A percentile compares a stretch with the other conserved stretches of the same genome.
Evolutionary conservation across 192 early-diverging fungal species (phyloP).

Genomic region (Obelidium mucronatum): DNA sequence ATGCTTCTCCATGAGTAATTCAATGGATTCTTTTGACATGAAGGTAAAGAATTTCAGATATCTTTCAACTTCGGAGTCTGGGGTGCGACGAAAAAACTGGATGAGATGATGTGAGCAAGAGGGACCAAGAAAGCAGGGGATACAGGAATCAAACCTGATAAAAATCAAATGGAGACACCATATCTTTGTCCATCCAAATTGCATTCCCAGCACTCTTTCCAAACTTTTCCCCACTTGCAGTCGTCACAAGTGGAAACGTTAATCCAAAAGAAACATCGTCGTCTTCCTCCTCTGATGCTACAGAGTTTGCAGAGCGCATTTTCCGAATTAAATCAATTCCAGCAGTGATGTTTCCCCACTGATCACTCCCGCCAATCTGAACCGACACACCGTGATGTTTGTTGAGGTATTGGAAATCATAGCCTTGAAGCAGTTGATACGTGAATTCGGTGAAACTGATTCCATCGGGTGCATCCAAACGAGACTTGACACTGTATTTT

Average conservation of each 20-base stretch:
- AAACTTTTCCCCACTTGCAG: constrained; percentile 93
- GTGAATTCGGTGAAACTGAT: constrained; percentile 97
- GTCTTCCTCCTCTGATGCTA: not conserved
- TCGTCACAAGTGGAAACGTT: constrained; percentile 87
- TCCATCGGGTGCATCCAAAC: constrained; percentile 80
- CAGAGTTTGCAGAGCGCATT: constrained; percentile 39
- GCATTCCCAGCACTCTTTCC: constrained; percentile 97
- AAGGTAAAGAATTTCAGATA: constrained; percentile 87
- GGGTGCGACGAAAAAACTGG: constrained; percentile 85
- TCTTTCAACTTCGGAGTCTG: constrained; percentile 79
- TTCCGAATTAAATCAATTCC: constrained; percentile 91
- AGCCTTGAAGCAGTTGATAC: constrained; percentile 94
- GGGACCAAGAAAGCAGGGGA: not conserved
- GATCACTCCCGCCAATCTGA: constrained; percentile 93
- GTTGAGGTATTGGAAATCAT: constrained; percentile 90
- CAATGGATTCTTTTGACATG: constrained; percentile 67
- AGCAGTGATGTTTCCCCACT: constrained; percentile 97
- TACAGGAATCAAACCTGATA: constrained; percentile 75
- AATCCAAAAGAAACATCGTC: constrained; percentile 74
- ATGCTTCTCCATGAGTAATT: constrained; percentile 68
- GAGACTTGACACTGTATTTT: constrained; percentile 83
- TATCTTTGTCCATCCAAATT: constrained; percentile 85
- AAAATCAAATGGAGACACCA: constrained; percentile 86
- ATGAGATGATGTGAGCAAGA: not conserved
- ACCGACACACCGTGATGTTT: constrained; percentile 66